Base-by-base conservation (phyloP, 257 asterid species). In the Henckelia pumila region DNA sequence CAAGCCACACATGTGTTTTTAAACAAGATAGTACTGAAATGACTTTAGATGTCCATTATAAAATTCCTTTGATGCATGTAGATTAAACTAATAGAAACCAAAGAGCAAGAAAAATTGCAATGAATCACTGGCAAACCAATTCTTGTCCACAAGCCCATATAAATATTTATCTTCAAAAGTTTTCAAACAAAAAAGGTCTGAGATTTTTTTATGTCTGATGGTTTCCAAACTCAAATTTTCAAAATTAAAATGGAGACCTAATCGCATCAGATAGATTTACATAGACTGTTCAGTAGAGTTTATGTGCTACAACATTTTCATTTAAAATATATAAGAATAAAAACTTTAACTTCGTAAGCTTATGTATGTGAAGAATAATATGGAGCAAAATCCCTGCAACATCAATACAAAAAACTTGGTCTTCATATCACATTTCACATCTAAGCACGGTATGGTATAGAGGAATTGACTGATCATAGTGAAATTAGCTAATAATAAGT, bases 1-100 rank as follows among this genome's bases (percentile, higher is more conserved):
- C 70, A 16, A 70, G 23, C 67, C 63, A 82, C 61, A 67, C 58
- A 40, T 13, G 56, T 52, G 71, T 26, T 55, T 28, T 49, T 72
- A 33, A 72, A 71, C 55, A 66, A 72, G 66, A 50, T 37, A 57
- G 40, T 17, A 56, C 32, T 63, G 11, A 22, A 13, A 28, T 28
- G 21, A 62, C 6, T 22, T 44, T 23, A 33, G 20, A 5, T 55
- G 33, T 33, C 22, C n/a, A 37, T 68, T 33, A 21, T 10, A 66
- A 11, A 66, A 64, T 56, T 61, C 26, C 37, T 49, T 37, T 26
- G 65, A 25, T 56, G 2, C 40, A 56, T 58, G 63, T 64, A 61
- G 59, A 63, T 62, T 50, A 75, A 66, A 61, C 63, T 28, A 57
- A 69, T 14, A 70, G 62, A 64, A 56, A 63, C 28, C 10, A 66